Base-by-base conservation (phyloP, 306 rosid species). In the Citrullus amarus region DNA sequence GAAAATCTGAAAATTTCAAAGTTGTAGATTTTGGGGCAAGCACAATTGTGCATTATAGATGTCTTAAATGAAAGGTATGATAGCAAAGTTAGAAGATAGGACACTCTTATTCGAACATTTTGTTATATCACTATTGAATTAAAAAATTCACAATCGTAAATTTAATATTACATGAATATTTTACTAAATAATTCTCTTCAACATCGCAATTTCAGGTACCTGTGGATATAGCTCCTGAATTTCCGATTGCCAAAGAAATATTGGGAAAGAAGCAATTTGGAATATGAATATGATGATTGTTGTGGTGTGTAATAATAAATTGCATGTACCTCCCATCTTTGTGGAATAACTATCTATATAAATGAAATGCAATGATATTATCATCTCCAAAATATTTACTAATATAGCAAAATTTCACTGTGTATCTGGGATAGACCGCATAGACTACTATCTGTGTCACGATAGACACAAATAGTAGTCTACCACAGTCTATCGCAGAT, bases 151-250 rank as follows among this genome's bases (percentile, higher is more conserved):
- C 1, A 4, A 28, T 28, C 9, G 2, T 28, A 28, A 28, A 61
- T 61, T 28, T 61, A 30, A 11, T 61, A 13, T 2, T 30, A 13
- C 13, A 61, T 30, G 39, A 14, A 61, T 61, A 32, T 6, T 61
- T 32, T 2, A 56, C 54, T 65, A 48, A 34, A 8, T 30, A 25
- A 53, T 38, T 55, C 44, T 18, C 3, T 17, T 18, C 28, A 18
- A 56, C 34, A 2, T 18, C 43, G 74, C 51, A 8, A 57, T 39
- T 79, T 34, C 80, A 95, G 98, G 97, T 92, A 41, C 97, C 97
- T 62, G 97, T 95, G 80, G 98, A 95, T 83, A 88, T 91, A 62
- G 81, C 82, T 80, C 96, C 97, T 55, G 79, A 88, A 25, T 92
- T 95, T 81, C 89, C 97, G 4, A 82, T 88, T 80, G 97, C 91